Base-by-base conservation (phyloP, 129 eudicot genomes). In the Mikania micrantha region DNA sequence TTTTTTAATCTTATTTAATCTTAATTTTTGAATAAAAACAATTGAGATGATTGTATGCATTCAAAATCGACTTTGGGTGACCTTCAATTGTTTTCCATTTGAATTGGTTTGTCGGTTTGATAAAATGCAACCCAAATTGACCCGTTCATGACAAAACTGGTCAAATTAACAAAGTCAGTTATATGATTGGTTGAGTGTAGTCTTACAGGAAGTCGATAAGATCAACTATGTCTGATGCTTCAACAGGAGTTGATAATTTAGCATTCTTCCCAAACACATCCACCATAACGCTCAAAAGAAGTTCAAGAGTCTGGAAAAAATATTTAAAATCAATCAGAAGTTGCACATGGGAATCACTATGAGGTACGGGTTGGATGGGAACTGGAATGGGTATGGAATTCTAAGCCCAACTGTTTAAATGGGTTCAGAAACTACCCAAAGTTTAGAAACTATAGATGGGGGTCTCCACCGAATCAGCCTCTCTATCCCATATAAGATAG, bases 181-280 rank as follows among this genome's bases (percentile, higher is more conserved):
- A 72, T 10, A 5, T 59, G 22, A 15, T 54, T 70, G 5, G 42
- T 22, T 4, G 10, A 35, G 19, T 44, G 38, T 12, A 28, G 64
- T 36, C 95, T 90, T 90, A 90, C 88, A 86, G 82, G 74, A 86
- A 90, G 77, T 90, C 97, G 24, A 86, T 80, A 32, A 90, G 81
- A 74, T 90, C 95, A 27, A 82, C 68, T 72, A 90, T 84, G 22
- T 86, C 97, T 38, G 95, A 77, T 67, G 91, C 95, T 78, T 90
- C 85, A 60, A 82, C 80, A 56, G 81, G 83, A 45, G 72, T 70
- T 34, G 83, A 29, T 15, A 85, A 82, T 69, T 82, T 84, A 47
- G 79, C 60, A 66, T 82, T 86, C 77, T 54, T 84, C 75, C 96
- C 96, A 82, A 90, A 90, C 44, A 89, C 94, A 86, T 89, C 96